Evolutionary conservation across 2,329 filamentous ascomycete species (phyloP), one percentile per base, ranked within the genome.

Genomic region (Colletotrichum eremochloae): DNA sequence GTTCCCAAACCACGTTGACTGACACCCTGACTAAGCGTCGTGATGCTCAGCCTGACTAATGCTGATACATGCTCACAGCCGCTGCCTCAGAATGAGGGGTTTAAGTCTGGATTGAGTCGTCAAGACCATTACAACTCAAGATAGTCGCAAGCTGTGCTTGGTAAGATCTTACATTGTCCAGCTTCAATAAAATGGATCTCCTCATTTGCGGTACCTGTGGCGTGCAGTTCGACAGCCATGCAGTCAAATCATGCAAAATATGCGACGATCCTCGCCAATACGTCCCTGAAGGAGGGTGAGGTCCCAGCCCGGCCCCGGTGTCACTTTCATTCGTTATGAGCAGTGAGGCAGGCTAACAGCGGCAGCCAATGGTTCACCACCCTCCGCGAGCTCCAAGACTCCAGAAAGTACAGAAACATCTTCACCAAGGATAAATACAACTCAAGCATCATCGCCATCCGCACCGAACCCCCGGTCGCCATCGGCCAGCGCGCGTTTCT

Each of bases 401-500:
- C 75, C 5, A 63, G 58, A 14, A 79, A 77, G 6, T 85, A 91
- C 78, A 81, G 78, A 36, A 93, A 93, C 78, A 82, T 82, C 11
- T 90, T 89, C 76, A 82, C 82, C 14, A 81, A 85, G 1, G 84
- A 88, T 66, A 69, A 80, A 2, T 76, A 80, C 7, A 86, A 91
- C 73, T 72, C 80, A 3, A 77, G 80, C 15, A 79, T 90, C 63
- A 83, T 82, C 33, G 85, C 82, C 65, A 85, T 90, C 67, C 78
- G 78, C 61, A 88, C 88, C 0, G 80, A 82, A 48, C 90, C 89
- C 40, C 85, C 91, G 79, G 82, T 95, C 72, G 93, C 85, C 66
- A 96, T 96, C 74, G 93, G 93, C 1, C 91, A 96, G 81, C 87
- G 94, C 42, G 91, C 91, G 29, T 86, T 95, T 58, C 83, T 97